Percentiles rank a stretch among this genome's conserved stretches.
Evolutionary conservation across 176 grass and related monocot species (phyloP).

Genomic region (Bromus sterilis): DNA sequence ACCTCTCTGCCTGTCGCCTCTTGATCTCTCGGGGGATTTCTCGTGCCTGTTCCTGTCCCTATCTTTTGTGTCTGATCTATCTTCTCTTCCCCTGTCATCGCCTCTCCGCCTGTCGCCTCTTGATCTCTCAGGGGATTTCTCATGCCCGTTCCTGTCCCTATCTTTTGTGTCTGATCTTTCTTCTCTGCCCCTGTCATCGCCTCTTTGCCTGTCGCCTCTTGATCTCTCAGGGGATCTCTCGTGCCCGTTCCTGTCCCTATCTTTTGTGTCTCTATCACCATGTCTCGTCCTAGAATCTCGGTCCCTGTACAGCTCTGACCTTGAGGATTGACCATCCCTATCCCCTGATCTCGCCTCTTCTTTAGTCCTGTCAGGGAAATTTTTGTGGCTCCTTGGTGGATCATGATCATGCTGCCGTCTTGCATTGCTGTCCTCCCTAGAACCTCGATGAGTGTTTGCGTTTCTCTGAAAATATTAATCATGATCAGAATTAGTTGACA

Average conservation of each 20-base stretch:
- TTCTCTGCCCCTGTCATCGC: background rate
- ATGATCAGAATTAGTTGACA: background rate
- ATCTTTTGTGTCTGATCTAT: background rate
- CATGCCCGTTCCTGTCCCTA: background rate
- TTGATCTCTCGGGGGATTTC: conserved; percentile 30
- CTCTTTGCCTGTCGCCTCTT: conserved; percentile 22
- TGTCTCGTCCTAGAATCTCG: conserved; percentile 14
- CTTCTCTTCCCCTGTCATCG: conserved; percentile 1
- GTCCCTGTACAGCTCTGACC: conserved; percentile 20
- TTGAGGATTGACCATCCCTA: conserved; percentile 32
- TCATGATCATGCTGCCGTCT: conserved; percentile 40
- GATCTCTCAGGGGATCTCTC: conserved; percentile 35
- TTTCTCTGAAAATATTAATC: conserved; percentile 36
- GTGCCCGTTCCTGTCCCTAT: background rate
- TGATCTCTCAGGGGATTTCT: conserved; percentile 32
- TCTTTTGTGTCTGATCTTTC: background rate
- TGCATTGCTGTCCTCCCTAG: conserved; percentile 44
- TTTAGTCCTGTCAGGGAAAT: background rate
- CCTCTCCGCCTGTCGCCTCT: conserved; percentile 20
- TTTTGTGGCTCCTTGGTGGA: conserved; percentile 37
- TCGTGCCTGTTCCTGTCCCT: background rate
- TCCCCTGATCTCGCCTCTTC: conserved; percentile 11
- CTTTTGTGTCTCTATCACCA: conserved; percentile 11
- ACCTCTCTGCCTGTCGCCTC: conserved; percentile 15
- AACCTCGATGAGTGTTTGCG: conserved; percentile 53